Percentiles rank a stretch among this genome's conserved stretches.
Conservation (phyloP, 257 asterid genomes). For the Primulina eburnea region DNA sequence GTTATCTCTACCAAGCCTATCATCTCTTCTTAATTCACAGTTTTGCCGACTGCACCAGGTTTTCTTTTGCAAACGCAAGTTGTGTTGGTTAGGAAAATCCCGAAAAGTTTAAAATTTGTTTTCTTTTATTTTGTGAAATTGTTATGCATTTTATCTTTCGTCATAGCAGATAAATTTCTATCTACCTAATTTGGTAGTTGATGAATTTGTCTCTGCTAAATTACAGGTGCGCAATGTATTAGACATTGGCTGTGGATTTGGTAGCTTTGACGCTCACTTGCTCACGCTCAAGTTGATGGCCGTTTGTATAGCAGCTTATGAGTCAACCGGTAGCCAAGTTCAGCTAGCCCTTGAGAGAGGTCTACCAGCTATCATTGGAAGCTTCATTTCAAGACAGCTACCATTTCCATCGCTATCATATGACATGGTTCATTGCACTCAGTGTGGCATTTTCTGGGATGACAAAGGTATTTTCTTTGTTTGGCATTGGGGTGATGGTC, state of each 20-base stretch:
- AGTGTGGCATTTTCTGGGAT: slow-evolving; percentile 90
- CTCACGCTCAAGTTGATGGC: slow-evolving; percentile 88
- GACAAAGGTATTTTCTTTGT: slow-evolving; percentile 59
- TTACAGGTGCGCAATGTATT: slow-evolving; percentile 77
- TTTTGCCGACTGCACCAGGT: not conserved
- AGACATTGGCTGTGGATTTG: slow-evolving; percentile 98
- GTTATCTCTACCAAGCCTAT: slow-evolving; percentile 28
- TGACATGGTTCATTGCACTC: slow-evolving; percentile 97
- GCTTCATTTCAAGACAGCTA: slow-evolving; percentile 73
- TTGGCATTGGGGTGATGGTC: slow-evolving; percentile 13
- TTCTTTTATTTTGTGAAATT: slow-evolving; percentile 5
- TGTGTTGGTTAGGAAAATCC: slow-evolving; percentile 13
- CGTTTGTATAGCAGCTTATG: slow-evolving; percentile 90
- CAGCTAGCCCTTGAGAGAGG: slow-evolving; percentile 98
- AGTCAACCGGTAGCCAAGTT: slow-evolving; percentile 95
- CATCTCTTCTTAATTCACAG: not conserved
- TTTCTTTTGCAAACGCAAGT: slow-evolving; percentile 14
- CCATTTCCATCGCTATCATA: slow-evolving; percentile 92
- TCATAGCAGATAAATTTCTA: slow-evolving; percentile 15
- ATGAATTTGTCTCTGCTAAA: slow-evolving; percentile 29
- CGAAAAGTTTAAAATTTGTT: not conserved
- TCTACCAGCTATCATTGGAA: slow-evolving; percentile 91
- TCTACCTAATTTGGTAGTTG: slow-evolving; percentile 11
- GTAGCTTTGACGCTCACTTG: slow-evolving; percentile 91
- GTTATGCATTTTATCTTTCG: slow-evolving; percentile 3